Percentiles rank a stretch among this genome's conserved stretches.
Evolutionary conservation across 2,329 filamentous ascomycete genomes (phyloP).

Genomic region (Teratosphaeria destructans): DNA sequence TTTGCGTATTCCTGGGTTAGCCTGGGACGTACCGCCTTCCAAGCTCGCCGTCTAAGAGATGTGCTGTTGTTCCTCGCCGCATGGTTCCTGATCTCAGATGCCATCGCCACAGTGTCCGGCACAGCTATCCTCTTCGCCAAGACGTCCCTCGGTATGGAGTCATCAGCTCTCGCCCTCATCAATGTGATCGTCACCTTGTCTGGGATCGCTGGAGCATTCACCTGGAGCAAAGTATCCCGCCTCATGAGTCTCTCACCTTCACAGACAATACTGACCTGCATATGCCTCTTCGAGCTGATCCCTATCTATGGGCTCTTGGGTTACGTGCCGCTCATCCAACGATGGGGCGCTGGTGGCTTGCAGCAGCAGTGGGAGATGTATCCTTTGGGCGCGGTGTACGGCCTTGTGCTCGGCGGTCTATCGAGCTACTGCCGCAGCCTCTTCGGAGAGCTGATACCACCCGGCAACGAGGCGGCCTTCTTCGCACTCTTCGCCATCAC

Average conservation of each 20-base stretch:
- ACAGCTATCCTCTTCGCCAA: constrained; percentile 95
- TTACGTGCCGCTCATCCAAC: constrained; percentile 69
- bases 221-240: constrained; percentile 72
- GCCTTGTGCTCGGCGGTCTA: constrained; percentile 85
- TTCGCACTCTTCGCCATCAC: constrained; percentile 96
- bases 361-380: constrained; percentile 97
- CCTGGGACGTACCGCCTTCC: constrained; percentile 65
- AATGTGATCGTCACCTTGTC: constrained; percentile 81
- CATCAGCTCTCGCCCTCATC: constrained; percentile 80
- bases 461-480: constrained; percentile 89
- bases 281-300: constrained; percentile 81
- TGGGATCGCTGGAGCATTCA: constrained; percentile 79
- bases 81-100: constrained; percentile 92
- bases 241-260: constrained; percentile 60
- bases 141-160: constrained; percentile 80
- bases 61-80: constrained; percentile 70
- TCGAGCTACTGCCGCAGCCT: constrained; percentile 85
- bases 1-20: constrained; percentile 77
- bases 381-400: constrained; percentile 79
- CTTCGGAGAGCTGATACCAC: constrained; percentile 87
- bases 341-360: constrained; percentile 69
- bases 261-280: constrained; percentile 87
- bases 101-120: constrained; percentile 85
- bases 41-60: constrained; percentile 62
- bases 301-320: constrained; percentile 84